Base-by-base conservation (phyloP, 2,329 filamentous ascomycete species). In the Ciborinia camelliae region DNA sequence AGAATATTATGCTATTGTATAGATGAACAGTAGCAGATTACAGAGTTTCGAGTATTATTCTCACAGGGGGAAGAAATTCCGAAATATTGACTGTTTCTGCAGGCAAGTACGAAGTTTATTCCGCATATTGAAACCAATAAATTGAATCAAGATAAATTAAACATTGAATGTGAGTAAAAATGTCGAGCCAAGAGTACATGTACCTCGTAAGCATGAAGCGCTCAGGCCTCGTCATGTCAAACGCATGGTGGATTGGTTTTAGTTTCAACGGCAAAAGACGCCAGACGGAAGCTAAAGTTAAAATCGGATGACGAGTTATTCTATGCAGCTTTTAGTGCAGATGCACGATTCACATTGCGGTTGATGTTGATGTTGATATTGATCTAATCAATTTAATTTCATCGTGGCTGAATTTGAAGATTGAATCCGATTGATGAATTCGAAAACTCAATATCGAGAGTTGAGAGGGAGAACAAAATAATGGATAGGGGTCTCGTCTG, bases 151-250 rank as follows among this genome's bases (percentile, higher is more conserved):
- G 41, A 58, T 30, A 43, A 39, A 23, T 54, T 18, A 54, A 45
- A 54, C 10, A 52, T 9, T 9, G 43, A 32, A n/a, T n/a, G 12
- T 12, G 37, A 32, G 12, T 18, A 12, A 35, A 6, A 23, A 30
- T 9, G 32, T 10, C 26, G 20, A 43, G 18, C 20, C n/a, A 53
- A 23, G 48, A 26, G 20, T 20, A n/a, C n/a, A 43, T 54, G 26
- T n/a, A n/a, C n/a, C n/a, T 30, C 15, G 48, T 32, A 9, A 41
- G 43, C 26, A 62, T 54, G 26, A 62, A 62, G 35, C 26, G 59
- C 47, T 62, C 59, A 32, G 43, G 23, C 59, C 48, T 45, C 30
- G 26, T 32, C 8, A 54, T 26, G 23, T 30, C 37, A 43, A 62
- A 43, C 48, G 37, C n/a, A n/a, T 54, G 35, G 20, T 32, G 35